Base-by-base conservation (phyloP, 2,329 filamentous ascomycete genomes). In the Xylariaceae sp. region DNA sequence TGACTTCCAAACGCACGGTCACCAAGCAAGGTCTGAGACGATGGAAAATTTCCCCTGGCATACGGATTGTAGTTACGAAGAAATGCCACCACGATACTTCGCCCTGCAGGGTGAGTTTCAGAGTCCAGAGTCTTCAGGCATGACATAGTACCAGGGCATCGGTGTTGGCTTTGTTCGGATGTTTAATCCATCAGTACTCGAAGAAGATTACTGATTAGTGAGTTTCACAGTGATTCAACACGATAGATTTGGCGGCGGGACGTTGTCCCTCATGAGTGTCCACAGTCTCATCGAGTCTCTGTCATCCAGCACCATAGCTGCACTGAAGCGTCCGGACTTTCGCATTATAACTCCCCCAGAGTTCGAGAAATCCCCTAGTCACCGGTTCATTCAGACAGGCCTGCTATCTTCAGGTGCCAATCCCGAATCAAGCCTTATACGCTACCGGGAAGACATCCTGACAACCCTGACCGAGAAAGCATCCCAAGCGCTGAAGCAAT, bases 1-100 rank as follows among this genome's bases (percentile, higher is more conserved):
- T 12, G 62, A 28, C 19, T 68, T 66, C 44, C 67, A 72, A 41
- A 61, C 64, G 36, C 58, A 50, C 14, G 56, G 60, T 16, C 63
- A 69, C 22, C 69, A 67, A 16, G 73, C 72, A 0, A 63, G 71
- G 0, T 73, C 70, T 0, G 73, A 75, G 53, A 75, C 73, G 1
- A 74, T 72, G 70, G 53, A 67, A 0, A 60, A 70, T 1, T 75
- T 75, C 28, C 68, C 73, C 0, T 75, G 73, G 73, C 73, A 75
- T 43, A 75, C 71, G 0, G 73, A 75, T 44, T 75, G 73, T 58
- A 73, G 71, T 55, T 75, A 75, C 43, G 73, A 75, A 44, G 47
- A 64, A 1, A 53, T 56, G 0, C 63, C 69, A 1, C 72, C 73
- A 2, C 50, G 68, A 3, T 28, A 28, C 7, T 28, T 28, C 22